Conservation (phyloP, 768 basidiomycete genomes). For the Tulasnella sp. region DNA sequence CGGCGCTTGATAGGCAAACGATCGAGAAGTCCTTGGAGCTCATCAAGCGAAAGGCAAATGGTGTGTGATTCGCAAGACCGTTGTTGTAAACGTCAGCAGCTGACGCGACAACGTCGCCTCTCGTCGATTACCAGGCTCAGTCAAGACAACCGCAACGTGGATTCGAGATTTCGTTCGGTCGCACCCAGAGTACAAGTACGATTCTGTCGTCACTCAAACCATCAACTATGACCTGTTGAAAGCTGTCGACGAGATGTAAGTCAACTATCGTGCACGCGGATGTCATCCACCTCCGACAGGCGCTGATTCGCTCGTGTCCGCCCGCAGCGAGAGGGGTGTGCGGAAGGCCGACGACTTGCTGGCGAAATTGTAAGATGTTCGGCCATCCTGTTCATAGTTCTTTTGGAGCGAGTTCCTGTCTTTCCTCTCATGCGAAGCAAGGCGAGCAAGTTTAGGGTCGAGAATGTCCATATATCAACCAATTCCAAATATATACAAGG, state of each 20-base stretch:
- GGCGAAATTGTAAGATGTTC: not conserved
- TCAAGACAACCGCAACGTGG: constrained; percentile 86
- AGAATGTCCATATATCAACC: not conserved
- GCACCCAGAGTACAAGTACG: constrained; percentile 83
- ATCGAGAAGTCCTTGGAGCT: constrained; percentile 76
- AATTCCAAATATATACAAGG: not conserved
- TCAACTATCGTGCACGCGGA: not conserved
- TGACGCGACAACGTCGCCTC: not conserved
- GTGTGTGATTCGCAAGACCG: constrained; percentile 45
- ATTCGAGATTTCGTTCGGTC: constrained; percentile 84
- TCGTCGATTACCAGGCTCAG: constrained; percentile 50
- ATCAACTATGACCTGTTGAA: constrained; percentile 92
- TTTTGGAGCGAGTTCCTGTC: no score
- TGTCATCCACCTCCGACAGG: not conserved
- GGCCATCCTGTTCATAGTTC: no score
- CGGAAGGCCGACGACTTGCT: not conserved
- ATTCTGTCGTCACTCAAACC: constrained; percentile 82
- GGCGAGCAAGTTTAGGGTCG: no score
- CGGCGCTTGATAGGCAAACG: constrained; percentile 52
- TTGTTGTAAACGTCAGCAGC: no score
- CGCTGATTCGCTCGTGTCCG: not conserved
- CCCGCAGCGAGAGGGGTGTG: not conserved
- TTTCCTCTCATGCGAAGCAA: not conserved
- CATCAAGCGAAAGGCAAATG: constrained; percentile 69
- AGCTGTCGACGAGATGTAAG: constrained; percentile 87